A percentile compares a stretch with the other conserved stretches of the same genome.
These are phyloP conservation scores for Tetrapyrgos nigripes DNA, from an alignment of 1,284 basidiomycete genomes.

Conservation along the genomic window DNA sequence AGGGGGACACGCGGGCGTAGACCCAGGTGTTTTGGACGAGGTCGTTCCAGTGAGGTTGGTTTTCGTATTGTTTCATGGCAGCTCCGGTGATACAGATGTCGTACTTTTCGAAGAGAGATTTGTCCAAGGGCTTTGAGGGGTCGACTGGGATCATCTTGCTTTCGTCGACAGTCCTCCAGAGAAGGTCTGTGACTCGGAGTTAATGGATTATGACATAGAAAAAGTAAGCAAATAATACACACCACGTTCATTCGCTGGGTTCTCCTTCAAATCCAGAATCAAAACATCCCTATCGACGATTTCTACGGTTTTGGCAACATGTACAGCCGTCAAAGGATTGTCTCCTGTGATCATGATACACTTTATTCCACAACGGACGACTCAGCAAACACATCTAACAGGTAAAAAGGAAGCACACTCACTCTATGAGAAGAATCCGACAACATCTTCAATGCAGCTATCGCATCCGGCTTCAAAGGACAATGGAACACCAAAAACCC, in stretches of 20 bases:
- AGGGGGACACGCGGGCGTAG: constrained; percentile 94
- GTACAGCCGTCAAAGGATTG: constrained; percentile 93
- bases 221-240: constrained; percentile 30
- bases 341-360: constrained; percentile 99
- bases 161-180: constrained; percentile 94
- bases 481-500: constrained; percentile 98
- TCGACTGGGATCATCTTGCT: constrained; percentile 85
- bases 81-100: constrained; percentile 95
- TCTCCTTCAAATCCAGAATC: constrained; percentile 89
- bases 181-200: constrained; percentile 61
- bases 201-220: background rate
- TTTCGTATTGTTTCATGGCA: constrained; percentile 86
- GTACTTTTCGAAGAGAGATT: constrained; percentile 79
- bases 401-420: constrained; percentile 45
- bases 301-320: constrained; percentile 93
- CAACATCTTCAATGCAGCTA: constrained; percentile 90
- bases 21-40: constrained; percentile 96
- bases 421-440: constrained; percentile 94
- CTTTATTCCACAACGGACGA: constrained; percentile 53
- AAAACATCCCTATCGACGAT: constrained; percentile 94
- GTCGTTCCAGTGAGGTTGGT: constrained; percentile 67
- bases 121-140: constrained; percentile 78
- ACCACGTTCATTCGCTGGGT: constrained; percentile 73
- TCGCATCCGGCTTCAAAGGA: constrained; percentile 92
- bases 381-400: constrained; percentile 11